A percentile compares a stretch with the other conserved stretches of the same genome.
These are phyloP conservation scores for Cornus controversa DNA, from an alignment of 148 eudicot species.

Conservation along the genomic window DNA sequence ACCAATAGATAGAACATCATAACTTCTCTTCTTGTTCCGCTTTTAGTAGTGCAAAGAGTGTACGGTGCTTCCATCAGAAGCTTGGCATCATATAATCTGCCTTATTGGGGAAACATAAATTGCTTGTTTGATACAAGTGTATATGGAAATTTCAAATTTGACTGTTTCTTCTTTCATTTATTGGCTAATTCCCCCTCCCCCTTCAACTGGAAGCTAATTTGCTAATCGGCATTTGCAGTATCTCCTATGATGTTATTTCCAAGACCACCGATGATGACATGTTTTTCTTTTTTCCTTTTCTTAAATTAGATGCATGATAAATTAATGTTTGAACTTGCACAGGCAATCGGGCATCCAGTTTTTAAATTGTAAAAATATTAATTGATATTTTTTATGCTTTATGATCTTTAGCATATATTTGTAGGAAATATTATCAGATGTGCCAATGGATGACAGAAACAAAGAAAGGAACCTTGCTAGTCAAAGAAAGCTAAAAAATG, in stretches of 20 bases:
- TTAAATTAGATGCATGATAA: not conserved
- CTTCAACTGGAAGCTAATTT: not conserved
- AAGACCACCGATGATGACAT: not conserved
- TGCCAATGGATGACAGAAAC: slow-evolving; percentile 63
- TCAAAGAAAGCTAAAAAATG: slow-evolving; percentile 56
- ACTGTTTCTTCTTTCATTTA: not conserved
- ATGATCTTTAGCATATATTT: not conserved
- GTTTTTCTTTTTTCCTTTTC: too few species aligned
- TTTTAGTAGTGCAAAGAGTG: too few species aligned
- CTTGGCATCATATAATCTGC: too few species aligned
- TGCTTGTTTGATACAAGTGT: too few species aligned
- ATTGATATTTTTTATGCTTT: not conserved
- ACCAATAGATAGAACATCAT: too few species aligned
- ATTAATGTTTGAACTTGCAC: not conserved
- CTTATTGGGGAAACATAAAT: too few species aligned
- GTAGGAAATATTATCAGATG: slow-evolving; percentile 89
- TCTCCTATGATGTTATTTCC: not conserved
- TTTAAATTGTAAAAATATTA: not conserved
- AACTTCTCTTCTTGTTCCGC: too few species aligned
- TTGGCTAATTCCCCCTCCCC: not conserved
- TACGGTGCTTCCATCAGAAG: too few species aligned
- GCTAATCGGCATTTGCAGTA: not conserved
- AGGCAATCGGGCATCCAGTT: too few species aligned
- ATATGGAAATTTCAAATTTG: too few species aligned
- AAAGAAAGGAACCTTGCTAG: slow-evolving; percentile 37